Percentiles rank a stretch among this genome's conserved stretches.
Conservation (phyloP, 441 rosid species). For the Eutrema salsugineum region DNA sequence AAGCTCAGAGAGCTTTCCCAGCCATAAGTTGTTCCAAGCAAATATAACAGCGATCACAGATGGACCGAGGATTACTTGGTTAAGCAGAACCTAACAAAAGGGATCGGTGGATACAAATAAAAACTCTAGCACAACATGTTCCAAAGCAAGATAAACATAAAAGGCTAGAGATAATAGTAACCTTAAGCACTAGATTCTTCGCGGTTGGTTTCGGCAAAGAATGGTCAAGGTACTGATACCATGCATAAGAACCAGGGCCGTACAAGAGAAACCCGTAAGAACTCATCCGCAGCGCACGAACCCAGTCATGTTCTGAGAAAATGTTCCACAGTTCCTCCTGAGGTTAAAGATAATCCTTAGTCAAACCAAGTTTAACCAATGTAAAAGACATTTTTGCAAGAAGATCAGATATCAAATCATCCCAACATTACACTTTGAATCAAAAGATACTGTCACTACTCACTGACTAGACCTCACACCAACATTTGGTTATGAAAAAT, state of each 20-base stretch:
- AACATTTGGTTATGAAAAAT: neutral
- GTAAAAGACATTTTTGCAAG: neutral
- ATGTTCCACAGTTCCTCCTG: constrained; percentile 42
- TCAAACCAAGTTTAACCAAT: neutral
- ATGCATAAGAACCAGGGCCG: constrained; percentile 87
- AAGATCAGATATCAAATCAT: neutral
- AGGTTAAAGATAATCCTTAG: constrained; percentile 21
- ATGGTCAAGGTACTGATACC: constrained; percentile 78
- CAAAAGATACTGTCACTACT: constrained; percentile 1
- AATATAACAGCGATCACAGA: constrained; percentile 81
- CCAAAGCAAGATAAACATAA: neutral
- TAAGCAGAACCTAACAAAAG: constrained; percentile 62
- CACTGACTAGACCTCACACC: neutral
- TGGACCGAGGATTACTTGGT: constrained; percentile 90
- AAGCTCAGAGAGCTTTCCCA: constrained; percentile 67
- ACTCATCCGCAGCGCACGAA: constrained; percentile 82
- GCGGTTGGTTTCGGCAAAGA: constrained; percentile 64
- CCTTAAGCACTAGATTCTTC: constrained; percentile 69
- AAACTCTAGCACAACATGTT: neutral
- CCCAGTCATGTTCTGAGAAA: constrained; percentile 71
- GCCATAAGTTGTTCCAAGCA: constrained; percentile 94
- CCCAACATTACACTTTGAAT: neutral
- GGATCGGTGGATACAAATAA: neutral
- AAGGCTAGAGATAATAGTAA: constrained; percentile 15
- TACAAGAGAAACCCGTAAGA: constrained; percentile 85